phyloP scores from a whole-genome alignment of 208 protist genomes.

The Polymyxa betae region DNA sequence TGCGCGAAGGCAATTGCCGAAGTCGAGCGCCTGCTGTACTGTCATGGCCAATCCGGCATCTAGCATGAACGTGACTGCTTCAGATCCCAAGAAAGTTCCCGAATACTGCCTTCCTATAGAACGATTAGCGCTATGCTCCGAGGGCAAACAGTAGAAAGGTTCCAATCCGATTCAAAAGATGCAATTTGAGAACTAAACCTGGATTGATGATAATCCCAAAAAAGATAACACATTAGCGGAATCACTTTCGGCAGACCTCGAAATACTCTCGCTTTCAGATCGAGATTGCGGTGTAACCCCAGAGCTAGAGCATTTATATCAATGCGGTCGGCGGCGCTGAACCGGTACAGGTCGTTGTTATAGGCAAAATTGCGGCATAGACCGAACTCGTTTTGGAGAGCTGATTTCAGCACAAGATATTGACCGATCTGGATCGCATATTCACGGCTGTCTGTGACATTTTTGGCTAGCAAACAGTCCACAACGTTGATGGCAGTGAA shows the following conservation, averaged over 20 bases:
- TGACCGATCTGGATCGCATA: neutral
- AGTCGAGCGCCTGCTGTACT: conserved; percentile 34
- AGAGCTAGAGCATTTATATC: neutral
- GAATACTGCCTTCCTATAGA: neutral
- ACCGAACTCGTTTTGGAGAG: neutral
- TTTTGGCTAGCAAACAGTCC: neutral
- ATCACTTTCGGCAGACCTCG: neutral
- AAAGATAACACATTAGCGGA: no score
- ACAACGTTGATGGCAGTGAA: neutral
- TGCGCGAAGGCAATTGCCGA: conserved; percentile 17
- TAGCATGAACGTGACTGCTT: conserved; percentile 27
- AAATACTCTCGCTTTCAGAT: neutral
- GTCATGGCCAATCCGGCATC: conserved; percentile 3
- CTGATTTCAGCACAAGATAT: neutral
- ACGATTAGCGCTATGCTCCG: neutral
- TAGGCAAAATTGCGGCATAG: neutral
- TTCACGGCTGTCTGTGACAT: neutral
- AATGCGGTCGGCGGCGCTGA: neutral
- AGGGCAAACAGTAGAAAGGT: no score
- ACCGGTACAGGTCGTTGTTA: neutral
- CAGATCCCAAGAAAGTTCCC: neutral
- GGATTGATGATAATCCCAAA: no score
- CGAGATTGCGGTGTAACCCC: neutral
- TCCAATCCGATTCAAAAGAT: no score
- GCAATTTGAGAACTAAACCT: no score